Percentiles rank a stretch among this genome's conserved stretches.
These are phyloP conservation scores for Yamadazyma dendronema DNA, from an alignment of 1,139 yeast genomes.

Conservation along the genomic window DNA sequence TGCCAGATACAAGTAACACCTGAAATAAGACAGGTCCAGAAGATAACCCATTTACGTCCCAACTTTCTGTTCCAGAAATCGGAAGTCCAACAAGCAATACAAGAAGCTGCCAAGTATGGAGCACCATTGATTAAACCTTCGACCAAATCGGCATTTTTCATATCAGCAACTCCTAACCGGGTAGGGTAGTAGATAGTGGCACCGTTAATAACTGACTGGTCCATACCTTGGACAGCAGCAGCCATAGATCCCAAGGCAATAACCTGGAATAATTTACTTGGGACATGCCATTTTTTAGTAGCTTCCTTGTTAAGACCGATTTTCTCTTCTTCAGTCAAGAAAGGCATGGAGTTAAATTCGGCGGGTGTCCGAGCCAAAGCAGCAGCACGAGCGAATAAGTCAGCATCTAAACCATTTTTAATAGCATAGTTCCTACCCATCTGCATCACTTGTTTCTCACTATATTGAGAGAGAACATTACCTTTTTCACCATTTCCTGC, in stretches of 20 bases:
- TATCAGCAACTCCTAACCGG: conserved; percentile 47
- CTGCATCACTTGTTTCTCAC: conserved; percentile 62
- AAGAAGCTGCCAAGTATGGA: conserved; percentile 76
- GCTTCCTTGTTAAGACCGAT: conserved; percentile 51
- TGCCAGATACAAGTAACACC: conserved; percentile 75
- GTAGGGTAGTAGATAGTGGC: conserved; percentile 72
- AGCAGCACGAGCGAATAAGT: conserved; percentile 73
- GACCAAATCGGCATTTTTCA: conserved; percentile 61
- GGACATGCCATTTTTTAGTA: conserved; percentile 67
- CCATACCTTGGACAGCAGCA: conserved; percentile 94
- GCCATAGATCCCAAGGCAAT: conserved; percentile 80
- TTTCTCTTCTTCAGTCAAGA: conserved; percentile 59
- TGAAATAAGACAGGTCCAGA: conserved; percentile 64
- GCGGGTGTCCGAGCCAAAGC: conserved; percentile 69
- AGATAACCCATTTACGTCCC: conserved; percentile 77
- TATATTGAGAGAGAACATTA: conserved; percentile 62
- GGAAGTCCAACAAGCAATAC: conserved; percentile 70
- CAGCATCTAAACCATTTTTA: conserved; percentile 60
- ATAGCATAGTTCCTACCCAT: conserved; percentile 73
- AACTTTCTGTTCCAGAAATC: conserved; percentile 63
- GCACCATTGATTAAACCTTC: conserved; percentile 78
- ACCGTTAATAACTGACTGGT: conserved; percentile 84
- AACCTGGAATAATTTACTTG: conserved; percentile 57
- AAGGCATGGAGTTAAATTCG: conserved; percentile 57
- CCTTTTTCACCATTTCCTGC: conserved; percentile 32